These are phyloP conservation scores for Debaryomyces maramus DNA, from an alignment of 805 yeast genomes.

Conservation along the genomic window DNA sequence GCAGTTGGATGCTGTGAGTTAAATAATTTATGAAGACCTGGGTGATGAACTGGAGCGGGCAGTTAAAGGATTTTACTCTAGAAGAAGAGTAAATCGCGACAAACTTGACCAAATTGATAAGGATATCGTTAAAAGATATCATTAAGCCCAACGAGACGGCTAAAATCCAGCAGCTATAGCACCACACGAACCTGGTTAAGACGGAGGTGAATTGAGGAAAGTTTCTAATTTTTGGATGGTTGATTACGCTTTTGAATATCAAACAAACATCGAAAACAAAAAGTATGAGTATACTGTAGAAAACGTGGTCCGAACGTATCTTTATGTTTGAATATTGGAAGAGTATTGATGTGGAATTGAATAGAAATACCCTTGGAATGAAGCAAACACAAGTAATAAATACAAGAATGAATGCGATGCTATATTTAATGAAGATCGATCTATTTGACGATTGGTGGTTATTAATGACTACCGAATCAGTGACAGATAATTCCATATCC, in stretches of 20 bases:
- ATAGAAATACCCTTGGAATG: constrained; percentile 15
- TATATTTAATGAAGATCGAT: not conserved
- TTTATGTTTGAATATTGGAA: constrained; percentile 5
- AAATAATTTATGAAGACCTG: constrained; percentile 18
- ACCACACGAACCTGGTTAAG: constrained; percentile 21
- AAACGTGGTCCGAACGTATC: constrained; percentile 28
- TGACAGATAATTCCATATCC: constrained; percentile 6
- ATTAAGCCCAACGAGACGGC: constrained; percentile 10
- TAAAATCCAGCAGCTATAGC: constrained; percentile 20
- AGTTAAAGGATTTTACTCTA: constrained; percentile 23
- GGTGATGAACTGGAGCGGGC: constrained; percentile 24
- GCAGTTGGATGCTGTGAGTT: constrained; percentile 9
- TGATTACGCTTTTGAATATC: constrained; percentile 13
- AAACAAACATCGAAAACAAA: constrained; percentile 12
- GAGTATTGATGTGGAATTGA: constrained; percentile 22
- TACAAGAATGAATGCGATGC: not conserved
- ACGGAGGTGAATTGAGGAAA: constrained; percentile 18
- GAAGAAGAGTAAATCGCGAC: constrained; percentile 2
- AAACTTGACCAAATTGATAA: constrained; percentile 16
- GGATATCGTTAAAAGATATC: constrained; percentile 20
- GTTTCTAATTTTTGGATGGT: constrained; percentile 11
- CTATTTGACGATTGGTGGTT: not conserved
- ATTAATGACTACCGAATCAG: not conserved
- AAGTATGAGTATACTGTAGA: constrained; percentile 15
- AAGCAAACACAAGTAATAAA: constrained; percentile 2